Evolutionary conservation across 2,329 filamentous ascomycete species (phyloP).

Genomic region (Penicillium sp.): DNA sequence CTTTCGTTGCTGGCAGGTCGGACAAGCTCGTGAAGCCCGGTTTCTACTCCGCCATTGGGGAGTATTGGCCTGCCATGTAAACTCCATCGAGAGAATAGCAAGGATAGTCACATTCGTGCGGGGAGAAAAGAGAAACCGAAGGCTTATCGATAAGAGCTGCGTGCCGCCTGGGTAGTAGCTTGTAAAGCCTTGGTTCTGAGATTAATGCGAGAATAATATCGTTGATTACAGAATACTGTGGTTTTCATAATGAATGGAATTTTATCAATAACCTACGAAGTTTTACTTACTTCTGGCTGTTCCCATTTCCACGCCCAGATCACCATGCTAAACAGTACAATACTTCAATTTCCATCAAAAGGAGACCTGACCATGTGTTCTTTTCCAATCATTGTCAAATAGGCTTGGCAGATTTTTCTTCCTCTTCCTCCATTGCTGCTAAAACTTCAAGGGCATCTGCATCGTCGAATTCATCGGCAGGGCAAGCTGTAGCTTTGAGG

Average conservation of each 20-base stretch:
- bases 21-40: conserved; percentile 32
- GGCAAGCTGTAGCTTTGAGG: conserved; percentile 16
- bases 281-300: neutral
- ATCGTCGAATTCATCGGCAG: conserved; percentile 43
- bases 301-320: neutral
- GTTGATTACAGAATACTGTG: neutral
- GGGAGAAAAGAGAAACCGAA: neutral
- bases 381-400: neutral
- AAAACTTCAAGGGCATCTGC: conserved; percentile 44
- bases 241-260: neutral
- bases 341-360: neutral
- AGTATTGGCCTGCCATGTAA: conserved; percentile 36
- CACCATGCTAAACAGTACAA: neutral
- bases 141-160: conserved; percentile 15
- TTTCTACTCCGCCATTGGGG: conserved; percentile 34
- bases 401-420: neutral
- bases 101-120: neutral
- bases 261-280: neutral
- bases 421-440: conserved; percentile 24
- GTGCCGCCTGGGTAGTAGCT: neutral
- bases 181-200: no score
- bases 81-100: conserved; percentile 26
- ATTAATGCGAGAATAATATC: neutral
- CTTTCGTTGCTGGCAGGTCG: conserved; percentile 35
- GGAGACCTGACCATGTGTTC: neutral